Percentiles rank a stretch among this genome's conserved stretches.
Conservation (phyloP, 371 early-diverging fungal species). For the Choanephora cucurbitarum region DNA sequence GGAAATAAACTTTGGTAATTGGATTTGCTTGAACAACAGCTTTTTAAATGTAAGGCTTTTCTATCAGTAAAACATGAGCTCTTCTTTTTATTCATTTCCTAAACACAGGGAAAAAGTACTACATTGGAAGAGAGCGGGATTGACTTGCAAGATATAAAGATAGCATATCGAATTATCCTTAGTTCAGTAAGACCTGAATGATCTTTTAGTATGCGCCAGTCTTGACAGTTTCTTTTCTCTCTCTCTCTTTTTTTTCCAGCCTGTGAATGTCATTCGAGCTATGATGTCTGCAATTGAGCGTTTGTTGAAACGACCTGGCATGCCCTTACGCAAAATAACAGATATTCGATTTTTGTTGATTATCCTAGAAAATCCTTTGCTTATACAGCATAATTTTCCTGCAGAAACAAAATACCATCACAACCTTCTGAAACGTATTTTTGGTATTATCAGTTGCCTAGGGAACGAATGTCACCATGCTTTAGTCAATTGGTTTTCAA, state of each 20-base stretch:
- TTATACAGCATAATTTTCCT: slow-evolving; percentile 64
- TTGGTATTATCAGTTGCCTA: slow-evolving; percentile 75
- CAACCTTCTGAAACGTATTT: slow-evolving; percentile 67
- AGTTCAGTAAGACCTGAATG: slow-evolving; percentile 51
- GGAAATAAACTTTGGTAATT: slow-evolving; percentile 64
- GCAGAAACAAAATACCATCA: slow-evolving; percentile 75
- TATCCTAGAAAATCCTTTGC: slow-evolving; percentile 81
- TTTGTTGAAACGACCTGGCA: slow-evolving; percentile 77
- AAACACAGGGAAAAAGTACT: slow-evolving; percentile 51
- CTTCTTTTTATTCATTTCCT: no score
- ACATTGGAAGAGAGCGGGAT: slow-evolving; percentile 70
- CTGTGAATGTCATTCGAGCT: slow-evolving; percentile 60
- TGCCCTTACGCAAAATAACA: slow-evolving; percentile 50
- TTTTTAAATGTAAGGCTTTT: slow-evolving; percentile 74
- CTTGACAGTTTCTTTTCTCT: slow-evolving; percentile 1
- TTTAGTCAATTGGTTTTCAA: slow-evolving; percentile 78
- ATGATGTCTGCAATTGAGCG: slow-evolving; percentile 81
- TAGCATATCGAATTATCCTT: slow-evolving; percentile 68
- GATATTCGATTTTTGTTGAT: slow-evolving; percentile 84
- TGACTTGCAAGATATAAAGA: slow-evolving; percentile 65
- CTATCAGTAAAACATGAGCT: not conserved
- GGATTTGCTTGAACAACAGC: slow-evolving; percentile 73
- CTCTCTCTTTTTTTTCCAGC: slow-evolving; percentile 34
- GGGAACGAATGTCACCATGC: slow-evolving; percentile 78
- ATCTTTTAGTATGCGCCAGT: no score